Base-by-base conservation (phyloP, 2,329 filamentous ascomycete genomes). In the Teratosphaeria epicoccoides region DNA sequence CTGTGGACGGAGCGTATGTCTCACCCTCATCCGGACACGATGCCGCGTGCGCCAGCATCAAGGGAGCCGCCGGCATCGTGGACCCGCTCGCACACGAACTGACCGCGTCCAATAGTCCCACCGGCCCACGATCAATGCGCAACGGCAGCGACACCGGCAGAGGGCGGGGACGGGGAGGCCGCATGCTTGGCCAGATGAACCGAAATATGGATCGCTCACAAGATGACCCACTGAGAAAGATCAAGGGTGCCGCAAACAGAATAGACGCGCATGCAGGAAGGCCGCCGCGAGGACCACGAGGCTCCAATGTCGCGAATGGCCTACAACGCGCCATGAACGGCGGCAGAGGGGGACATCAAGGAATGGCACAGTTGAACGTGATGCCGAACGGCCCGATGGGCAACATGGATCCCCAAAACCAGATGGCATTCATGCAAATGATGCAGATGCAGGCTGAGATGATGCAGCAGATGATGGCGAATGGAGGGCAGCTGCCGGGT, bases 121-220 rank as follows among this genome's bases (percentile, higher is more conserved):
- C 89, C 49, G 93, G 91, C 52, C 93, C 93, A 17, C 93, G 90
- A 68, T 89, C 90, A 28, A 95, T 97, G 89, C 86, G 93, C 64
- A 88, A 85, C 66, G 81, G 81, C 22, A 40, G 29, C 49, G 80
- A 73, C 61, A 50, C 70, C 62, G 12, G 22, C 17, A 53, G 65
- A 54, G 64, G 69, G 43, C 65, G 76, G 59, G 76, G 78, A 51
- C 82, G 87, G 59, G 85, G 87, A 53, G 89, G 88, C 68, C 82
- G 88, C 55, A 83, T 96, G 76, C 76, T 96, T 52, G 88, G 88
- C 47, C 88, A 96, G 60, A 58, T 67, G 59, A 64, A 66, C 50
- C 87, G 87, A 63, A 82, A 83, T 12, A 83, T 95, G 81, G 88
- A 94, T 62, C 83, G 91, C 56, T 76, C 78, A 29, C 75, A 76